These are phyloP conservation scores for Saccharata proteae DNA, from an alignment of 2,329 filamentous ascomycete species.

Conservation along the genomic window DNA sequence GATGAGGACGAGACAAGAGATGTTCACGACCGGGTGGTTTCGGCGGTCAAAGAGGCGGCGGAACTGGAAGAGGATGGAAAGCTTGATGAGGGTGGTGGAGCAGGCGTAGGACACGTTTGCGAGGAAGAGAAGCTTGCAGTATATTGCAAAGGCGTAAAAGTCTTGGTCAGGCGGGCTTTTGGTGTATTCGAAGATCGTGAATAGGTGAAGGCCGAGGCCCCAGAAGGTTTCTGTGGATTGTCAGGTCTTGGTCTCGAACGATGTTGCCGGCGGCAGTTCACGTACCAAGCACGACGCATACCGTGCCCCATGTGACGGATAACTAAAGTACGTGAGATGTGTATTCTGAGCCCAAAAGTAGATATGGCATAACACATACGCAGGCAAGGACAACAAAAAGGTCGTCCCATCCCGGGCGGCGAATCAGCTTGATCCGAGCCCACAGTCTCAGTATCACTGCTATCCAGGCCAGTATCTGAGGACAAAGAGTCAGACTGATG, in stretches of 20 bases:
- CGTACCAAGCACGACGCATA: neutral
- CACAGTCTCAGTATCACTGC: constrained; percentile 20
- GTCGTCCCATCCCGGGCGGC: constrained; percentile 25
- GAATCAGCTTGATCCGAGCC: constrained; percentile 15
- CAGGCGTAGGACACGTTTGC: constrained; percentile 20
- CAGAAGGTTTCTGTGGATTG: constrained; percentile 16
- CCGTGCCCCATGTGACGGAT: no score
- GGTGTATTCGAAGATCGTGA: constrained; percentile 10
- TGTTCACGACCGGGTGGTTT: constrained; percentile 12
- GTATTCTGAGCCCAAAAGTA: neutral
- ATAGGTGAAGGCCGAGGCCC: constrained; percentile 22
- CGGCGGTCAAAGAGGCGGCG: constrained; percentile 18
- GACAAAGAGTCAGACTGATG: neutral
- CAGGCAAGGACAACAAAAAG: constrained; percentile 20
- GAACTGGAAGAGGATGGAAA: constrained; percentile 25
- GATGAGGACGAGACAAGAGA: constrained; percentile 14
- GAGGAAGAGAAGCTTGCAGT: constrained; percentile 17
- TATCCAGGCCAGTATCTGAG: constrained; percentile 16
- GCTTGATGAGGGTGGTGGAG: constrained; percentile 23
- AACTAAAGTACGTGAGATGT: no score
- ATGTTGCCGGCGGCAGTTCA: constrained; percentile 8
- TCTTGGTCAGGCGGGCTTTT: neutral
- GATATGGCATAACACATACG: constrained; percentile 9
- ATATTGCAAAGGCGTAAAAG: neutral
- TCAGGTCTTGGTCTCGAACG: constrained; percentile 12